A percentile compares a stretch with the other conserved stretches of the same genome.
phyloP scores from a whole-genome alignment of 345 rosid genomes.

The Linum usitatissimum region DNA sequence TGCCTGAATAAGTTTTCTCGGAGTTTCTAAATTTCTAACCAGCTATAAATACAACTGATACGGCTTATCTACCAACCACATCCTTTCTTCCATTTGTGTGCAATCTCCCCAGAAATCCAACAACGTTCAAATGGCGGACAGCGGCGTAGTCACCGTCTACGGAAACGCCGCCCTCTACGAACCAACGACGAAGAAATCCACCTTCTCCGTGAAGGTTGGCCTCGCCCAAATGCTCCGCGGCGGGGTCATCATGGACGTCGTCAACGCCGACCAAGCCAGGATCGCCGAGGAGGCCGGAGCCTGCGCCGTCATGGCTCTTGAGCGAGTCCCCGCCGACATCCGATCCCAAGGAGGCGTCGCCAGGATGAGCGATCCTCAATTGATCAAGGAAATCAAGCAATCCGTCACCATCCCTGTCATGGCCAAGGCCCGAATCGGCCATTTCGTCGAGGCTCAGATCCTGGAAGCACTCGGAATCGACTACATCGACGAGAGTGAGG shows the following conservation, averaged over 20 bases:
- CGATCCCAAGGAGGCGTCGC: constrained; percentile 18
- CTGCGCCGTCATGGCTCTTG: constrained; percentile 40
- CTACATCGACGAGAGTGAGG: constrained; percentile 55
- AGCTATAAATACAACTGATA: background rate
- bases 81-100: background rate
- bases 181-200: constrained; percentile 27
- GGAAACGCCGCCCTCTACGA: constrained; percentile 33
- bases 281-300: constrained; percentile 60
- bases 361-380: constrained; percentile 52
- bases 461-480: constrained; percentile 44
- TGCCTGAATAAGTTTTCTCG: no score
- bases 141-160: constrained; percentile 38
- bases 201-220: constrained; percentile 46
- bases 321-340: constrained; percentile 19
- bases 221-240: constrained; percentile 59
- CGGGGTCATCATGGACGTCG: constrained; percentile 44
- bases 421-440: constrained; percentile 48
- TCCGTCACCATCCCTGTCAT: constrained; percentile 49
- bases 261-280: constrained; percentile 41
- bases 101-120: background rate
- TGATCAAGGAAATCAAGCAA: constrained; percentile 37
- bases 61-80: background rate
- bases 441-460: constrained; percentile 64
- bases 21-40: no score
- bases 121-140: constrained; percentile 23